phyloP scores from a whole-genome alignment of 306 rosid genomes.

The Castanea sativa region DNA sequence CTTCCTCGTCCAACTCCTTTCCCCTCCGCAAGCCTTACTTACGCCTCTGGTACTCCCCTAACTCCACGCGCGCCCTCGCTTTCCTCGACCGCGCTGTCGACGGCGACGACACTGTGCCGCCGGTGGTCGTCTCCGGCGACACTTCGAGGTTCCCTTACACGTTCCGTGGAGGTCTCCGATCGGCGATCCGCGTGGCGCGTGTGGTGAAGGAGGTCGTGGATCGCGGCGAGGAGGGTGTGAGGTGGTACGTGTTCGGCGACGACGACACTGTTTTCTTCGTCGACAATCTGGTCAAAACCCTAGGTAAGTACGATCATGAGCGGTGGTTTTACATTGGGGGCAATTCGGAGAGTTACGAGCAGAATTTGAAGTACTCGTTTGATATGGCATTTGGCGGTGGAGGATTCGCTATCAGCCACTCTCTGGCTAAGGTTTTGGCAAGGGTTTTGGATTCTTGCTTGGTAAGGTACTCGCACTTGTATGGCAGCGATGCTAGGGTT shows the following conservation, averaged over 20 bases:
- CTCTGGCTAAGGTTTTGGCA: slow-evolving; percentile 71
- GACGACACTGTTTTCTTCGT: slow-evolving; percentile 89
- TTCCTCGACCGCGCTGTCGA: slow-evolving; percentile 52
- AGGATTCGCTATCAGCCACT: slow-evolving; percentile 73
- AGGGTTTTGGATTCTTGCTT: slow-evolving; percentile 83
- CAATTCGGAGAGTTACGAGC: slow-evolving; percentile 78
- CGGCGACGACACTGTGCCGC: slow-evolving; percentile 22
- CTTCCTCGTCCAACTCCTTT: slow-evolving; percentile 72
- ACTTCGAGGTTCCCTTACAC: slow-evolving; percentile 65
- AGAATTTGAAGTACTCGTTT: slow-evolving; percentile 63
- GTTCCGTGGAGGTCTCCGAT: slow-evolving; percentile 62
- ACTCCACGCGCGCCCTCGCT: slow-evolving; percentile 58
- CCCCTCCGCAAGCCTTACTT: slow-evolving; percentile 53
- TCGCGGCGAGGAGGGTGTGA: slow-evolving; percentile 57
- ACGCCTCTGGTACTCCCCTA: slow-evolving; percentile 56
- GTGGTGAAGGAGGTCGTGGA: slow-evolving; percentile 75
- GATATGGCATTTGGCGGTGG: slow-evolving; percentile 97
- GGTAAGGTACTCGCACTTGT: slow-evolving; percentile 72
- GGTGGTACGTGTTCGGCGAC: slow-evolving; percentile 96
- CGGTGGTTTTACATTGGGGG: slow-evolving; percentile 75
- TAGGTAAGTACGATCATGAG: slow-evolving; percentile 69
- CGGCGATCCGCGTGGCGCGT: slow-evolving; percentile 89
- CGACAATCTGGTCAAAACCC: slow-evolving; percentile 62
- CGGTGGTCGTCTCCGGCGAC: slow-evolving; percentile 54
- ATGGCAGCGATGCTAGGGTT: slow-evolving; percentile 87